phyloP scores from a whole-genome alignment of 73 alveolate species.

The Paramecium pentaurelia region DNA sequence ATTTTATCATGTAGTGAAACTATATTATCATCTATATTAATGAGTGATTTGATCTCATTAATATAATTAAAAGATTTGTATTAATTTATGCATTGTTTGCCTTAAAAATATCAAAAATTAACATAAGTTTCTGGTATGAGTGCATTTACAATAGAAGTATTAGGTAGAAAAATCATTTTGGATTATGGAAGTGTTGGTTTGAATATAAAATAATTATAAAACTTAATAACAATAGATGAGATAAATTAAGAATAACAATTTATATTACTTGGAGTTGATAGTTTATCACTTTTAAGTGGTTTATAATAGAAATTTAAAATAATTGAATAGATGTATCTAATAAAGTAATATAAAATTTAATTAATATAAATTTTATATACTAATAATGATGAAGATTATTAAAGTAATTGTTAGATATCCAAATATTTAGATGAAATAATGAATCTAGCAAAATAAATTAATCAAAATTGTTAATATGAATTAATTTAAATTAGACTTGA shows the following conservation, averaged over 20 bases:
- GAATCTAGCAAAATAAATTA: neutral
- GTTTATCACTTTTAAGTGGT: neutral
- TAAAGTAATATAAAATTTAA: neutral
- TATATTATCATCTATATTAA: neutral
- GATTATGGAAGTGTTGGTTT: slow-evolving; percentile 36
- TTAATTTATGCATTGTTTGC: neutral
- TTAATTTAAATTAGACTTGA: neutral
- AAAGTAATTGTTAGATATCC: neutral
- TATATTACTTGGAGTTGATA: neutral
- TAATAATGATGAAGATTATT: neutral
- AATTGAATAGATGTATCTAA: neutral
- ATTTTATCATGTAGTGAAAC: neutral
- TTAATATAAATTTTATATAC: neutral
- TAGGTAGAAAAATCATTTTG: neutral
- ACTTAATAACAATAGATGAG: neutral
- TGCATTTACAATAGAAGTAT: neutral
- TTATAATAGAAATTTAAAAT: neutral
- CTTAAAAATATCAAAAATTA: neutral
- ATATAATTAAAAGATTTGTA: neutral
- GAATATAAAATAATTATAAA: neutral
- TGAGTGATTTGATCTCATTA: slow-evolving; percentile 23
- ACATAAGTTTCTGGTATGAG: neutral
- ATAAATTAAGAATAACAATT: neutral
- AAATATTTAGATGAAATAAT: neutral
- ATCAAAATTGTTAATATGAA: neutral